phyloP scores from a whole-genome alignment of 331 rosid genomes.

The Spiraea crenata region DNA sequence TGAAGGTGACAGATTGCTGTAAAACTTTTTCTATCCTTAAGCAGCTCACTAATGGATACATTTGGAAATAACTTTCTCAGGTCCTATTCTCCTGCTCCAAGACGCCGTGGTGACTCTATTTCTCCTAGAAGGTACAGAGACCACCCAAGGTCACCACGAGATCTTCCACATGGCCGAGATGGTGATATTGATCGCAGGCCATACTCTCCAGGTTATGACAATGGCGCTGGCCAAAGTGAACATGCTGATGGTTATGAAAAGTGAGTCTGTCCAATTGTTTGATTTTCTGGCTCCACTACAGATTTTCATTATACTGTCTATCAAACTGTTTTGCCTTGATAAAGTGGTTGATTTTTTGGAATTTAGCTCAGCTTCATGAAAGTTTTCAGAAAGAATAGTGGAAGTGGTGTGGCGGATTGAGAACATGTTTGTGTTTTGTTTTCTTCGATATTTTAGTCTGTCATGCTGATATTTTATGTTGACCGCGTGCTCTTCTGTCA shows the following conservation, averaged over 20 bases:
- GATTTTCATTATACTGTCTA: not conserved
- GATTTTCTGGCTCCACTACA: not conserved
- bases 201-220: slow-evolving; percentile 76
- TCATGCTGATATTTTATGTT: not conserved
- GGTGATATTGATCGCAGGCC: slow-evolving; percentile 63
- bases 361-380: not conserved
- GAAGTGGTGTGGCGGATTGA: not conserved
- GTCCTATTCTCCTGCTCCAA: slow-evolving; percentile 90
- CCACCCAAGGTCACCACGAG: slow-evolving; percentile 78
- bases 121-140: slow-evolving; percentile 75
- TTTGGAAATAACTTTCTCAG: slow-evolving; percentile 39
- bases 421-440: not conserved
- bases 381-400: not conserved
- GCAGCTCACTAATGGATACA: slow-evolving; percentile 7
- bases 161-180: slow-evolving; percentile 63
- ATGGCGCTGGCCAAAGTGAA: slow-evolving; percentile 47
- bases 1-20: slow-evolving; percentile 3
- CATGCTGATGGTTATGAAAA: slow-evolving; percentile 55
- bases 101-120: slow-evolving; percentile 65
- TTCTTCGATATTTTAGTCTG: not conserved
- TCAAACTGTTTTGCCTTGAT: not conserved
- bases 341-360: slow-evolving; percentile 1
- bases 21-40: not conserved
- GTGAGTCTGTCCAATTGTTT: slow-evolving; percentile 36
- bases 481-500: slow-evolving; percentile 12